Base-by-base conservation (phyloP, 108 stramenopile genomes). In the Mediolabrus comicus region DNA sequence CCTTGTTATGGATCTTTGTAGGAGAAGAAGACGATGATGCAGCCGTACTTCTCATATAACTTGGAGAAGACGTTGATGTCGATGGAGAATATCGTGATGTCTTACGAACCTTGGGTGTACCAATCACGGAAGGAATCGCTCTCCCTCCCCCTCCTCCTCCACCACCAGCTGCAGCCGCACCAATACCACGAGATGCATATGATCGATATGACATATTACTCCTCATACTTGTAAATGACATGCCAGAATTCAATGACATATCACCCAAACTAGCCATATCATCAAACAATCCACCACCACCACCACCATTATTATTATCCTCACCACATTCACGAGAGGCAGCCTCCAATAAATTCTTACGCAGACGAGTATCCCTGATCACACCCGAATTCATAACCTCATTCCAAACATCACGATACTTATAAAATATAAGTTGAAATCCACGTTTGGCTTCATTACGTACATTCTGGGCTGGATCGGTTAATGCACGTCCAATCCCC, bases 401-500 rank as follows among this genome's bases (percentile, higher is more conserved):
- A 58, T 83, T 69, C 74, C 87, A 88, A 22, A 88, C 29, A 4
- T 79, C 77, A 24, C 86, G 82, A 67, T 83, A 81, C 0, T 62
- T 27, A n/a, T 29, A 28, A 41, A 76, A 65, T n/a, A 94, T 10
- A 1, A 72, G 62, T 51, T 88, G 84, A 28, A 94, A 76, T 7
- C 78, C 90, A 16, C 72, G 49, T 27, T 78, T 88, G 26, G 85
- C 70, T 43, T 88, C 69, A 10, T 77, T 67, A 3, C 92, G 81
- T 0, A 91, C 92, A 0, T 67, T 17, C n/a, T 84, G 89, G 25
- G 86, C 68, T 4, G 90, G 82, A 73, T 94, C 92, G 34, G 86
- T 69, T 46, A 94, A 58, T 0, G 88, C 67, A 51, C 75, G 63
- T 19, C 85, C 65, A 27, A 90, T 57, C 13, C 67, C 77, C 8